Percentiles rank a stretch among this genome's conserved stretches.
Conservation (phyloP, 2,329 filamentous ascomycete species). For the Aspergillus japonicus region DNA sequence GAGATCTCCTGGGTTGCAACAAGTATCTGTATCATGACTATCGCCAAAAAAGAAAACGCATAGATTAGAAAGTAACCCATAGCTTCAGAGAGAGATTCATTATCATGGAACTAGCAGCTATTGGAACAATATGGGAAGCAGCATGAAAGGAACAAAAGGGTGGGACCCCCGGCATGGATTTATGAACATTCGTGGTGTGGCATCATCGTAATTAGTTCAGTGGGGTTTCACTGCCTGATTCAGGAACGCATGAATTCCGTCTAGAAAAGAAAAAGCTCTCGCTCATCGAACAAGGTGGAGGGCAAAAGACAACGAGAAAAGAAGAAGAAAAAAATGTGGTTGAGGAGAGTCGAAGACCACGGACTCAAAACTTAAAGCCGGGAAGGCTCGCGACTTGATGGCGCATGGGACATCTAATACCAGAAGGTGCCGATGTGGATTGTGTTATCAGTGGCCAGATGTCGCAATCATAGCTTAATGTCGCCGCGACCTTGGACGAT, state of each 20-base stretch:
- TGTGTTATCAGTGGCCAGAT: background rate
- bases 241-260: conserved; percentile 15
- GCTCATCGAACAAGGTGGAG: conserved; percentile 7
- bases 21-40: too few relatives aligned
- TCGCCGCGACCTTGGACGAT: background rate
- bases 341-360: background rate
- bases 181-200: conserved; percentile 10
- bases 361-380: background rate
- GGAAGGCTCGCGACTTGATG: background rate
- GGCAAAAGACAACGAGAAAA: conserved; percentile 7
- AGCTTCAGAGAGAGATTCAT: background rate
- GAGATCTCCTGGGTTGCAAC: background rate
- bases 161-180: background rate
- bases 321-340: background rate
- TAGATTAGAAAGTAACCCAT: background rate
- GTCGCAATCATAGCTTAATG: background rate
- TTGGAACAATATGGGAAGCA: conserved; percentile 1
- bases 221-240: conserved; percentile 15
- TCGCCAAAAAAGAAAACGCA: too few relatives aligned
- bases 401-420: background rate
- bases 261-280: conserved; percentile 14
- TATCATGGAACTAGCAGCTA: background rate
- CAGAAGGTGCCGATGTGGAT: background rate
- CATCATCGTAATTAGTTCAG: conserved; percentile 15
- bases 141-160: conserved; percentile 11